Evolutionary conservation across 345 rosid genomes (phyloP).

Genomic region (Psidium friedrichsthalianum): DNA sequence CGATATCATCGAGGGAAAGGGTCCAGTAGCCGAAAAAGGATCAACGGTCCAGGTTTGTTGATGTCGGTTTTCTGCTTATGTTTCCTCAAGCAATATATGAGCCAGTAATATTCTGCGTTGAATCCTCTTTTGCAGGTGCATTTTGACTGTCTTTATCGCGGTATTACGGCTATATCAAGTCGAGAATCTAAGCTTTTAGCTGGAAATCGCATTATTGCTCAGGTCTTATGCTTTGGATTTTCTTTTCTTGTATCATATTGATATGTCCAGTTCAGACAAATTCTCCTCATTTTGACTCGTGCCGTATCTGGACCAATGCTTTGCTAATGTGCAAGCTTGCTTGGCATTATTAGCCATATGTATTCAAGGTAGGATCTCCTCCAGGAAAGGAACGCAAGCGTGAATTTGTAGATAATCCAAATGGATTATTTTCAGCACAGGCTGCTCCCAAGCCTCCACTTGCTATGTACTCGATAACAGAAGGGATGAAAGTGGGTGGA

Average conservation of each 20-base stretch:
- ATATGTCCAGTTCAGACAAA: not conserved
- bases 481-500: slow-evolving; percentile 93
- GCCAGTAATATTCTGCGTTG: not conserved
- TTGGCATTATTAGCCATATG: slow-evolving; percentile 50
- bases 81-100: not conserved
- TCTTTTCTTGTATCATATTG: not conserved
- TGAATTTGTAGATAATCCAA: slow-evolving; percentile 81
- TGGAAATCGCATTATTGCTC: slow-evolving; percentile 84
- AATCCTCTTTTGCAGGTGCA: slow-evolving; percentile 43
- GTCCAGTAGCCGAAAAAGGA: slow-evolving; percentile 64
- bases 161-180: slow-evolving; percentile 72
- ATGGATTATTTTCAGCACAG: slow-evolving; percentile 90
- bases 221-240: slow-evolving; percentile 25
- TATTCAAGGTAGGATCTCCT: slow-evolving; percentile 69
- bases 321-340: not conserved
- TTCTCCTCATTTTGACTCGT: not conserved
- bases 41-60: slow-evolving; percentile 54
- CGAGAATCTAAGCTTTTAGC: slow-evolving; percentile 90
- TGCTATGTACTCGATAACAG: slow-evolving; percentile 59
- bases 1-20: slow-evolving; percentile 77
- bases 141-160: slow-evolving; percentile 66
- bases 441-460: slow-evolving; percentile 98
- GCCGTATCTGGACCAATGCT: not conserved
- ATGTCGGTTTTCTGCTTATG: not conserved
- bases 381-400: slow-evolving; percentile 90